phyloP scores from a whole-genome alignment of 495 filamentous ascomycete genomes.

The Recurvomyces mirabilis region DNA sequence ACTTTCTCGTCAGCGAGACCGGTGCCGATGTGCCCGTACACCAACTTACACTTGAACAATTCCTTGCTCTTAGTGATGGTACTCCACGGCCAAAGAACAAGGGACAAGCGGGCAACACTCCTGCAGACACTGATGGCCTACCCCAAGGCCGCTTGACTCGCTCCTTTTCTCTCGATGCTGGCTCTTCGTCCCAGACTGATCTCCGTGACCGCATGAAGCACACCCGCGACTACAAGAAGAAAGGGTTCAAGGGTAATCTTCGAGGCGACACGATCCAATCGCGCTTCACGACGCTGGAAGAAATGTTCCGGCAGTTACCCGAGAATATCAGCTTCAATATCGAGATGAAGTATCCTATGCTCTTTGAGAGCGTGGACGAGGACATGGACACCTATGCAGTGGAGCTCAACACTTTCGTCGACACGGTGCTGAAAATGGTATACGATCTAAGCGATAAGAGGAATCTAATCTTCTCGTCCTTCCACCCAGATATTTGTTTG shows the following conservation, averaged over 20 bases:
- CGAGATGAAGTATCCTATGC: conserved; percentile 98
- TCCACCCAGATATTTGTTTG: conserved; percentile 94
- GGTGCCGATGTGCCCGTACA: conserved; percentile 97
- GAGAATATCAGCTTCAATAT: conserved; percentile 87
- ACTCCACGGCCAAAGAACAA: conserved; percentile 25
- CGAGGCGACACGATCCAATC: conserved; percentile 89
- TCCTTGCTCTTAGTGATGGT: conserved; percentile 69
- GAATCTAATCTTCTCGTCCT: conserved; percentile 88
- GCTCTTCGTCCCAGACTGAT: conserved; percentile 42
- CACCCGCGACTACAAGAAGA: conserved; percentile 83
- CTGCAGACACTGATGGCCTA: neutral
- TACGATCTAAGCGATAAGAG: conserved; percentile 63
- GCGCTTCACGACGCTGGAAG: conserved; percentile 87
- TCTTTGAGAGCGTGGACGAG: conserved; percentile 82
- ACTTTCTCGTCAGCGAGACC: conserved; percentile 96
- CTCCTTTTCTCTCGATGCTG: conserved; percentile 32
- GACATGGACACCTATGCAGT: conserved; percentile 97
- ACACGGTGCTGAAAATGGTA: conserved; percentile 79
- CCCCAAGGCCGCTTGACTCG: conserved; percentile 18
- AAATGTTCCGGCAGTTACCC: conserved; percentile 78
- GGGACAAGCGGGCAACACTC: neutral
- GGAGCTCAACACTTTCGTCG: conserved; percentile 93
- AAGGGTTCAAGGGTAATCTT: conserved; percentile 91
- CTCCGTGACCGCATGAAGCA: conserved; percentile 92
- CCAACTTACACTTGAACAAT: conserved; percentile 86